phyloP scores from a whole-genome alignment of 306 rosid genomes.

The Cicer pinnatifidum region DNA sequence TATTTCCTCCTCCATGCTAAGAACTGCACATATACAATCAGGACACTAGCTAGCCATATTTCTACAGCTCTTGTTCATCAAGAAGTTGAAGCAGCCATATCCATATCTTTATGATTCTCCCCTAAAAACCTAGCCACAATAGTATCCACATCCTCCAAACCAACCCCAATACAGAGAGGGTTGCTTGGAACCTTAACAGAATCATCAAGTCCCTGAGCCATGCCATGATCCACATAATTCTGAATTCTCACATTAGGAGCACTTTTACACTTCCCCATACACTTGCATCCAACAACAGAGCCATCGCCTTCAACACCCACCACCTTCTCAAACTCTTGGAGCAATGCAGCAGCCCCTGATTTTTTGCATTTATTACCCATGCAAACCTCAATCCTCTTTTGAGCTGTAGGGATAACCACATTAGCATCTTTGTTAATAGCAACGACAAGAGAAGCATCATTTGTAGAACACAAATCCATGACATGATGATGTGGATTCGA shows the following conservation, averaged over 20 bases:
- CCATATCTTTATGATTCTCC: slow-evolving; percentile 45
- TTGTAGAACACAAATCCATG: slow-evolving; percentile 41
- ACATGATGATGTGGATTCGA: not conserved
- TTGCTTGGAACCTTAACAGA: slow-evolving; percentile 56
- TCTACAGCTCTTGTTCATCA: not conserved
- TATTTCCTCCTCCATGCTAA: not conserved
- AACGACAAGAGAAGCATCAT: slow-evolving; percentile 28
- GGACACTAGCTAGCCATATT: not conserved
- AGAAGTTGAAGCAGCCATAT: slow-evolving; percentile 44
- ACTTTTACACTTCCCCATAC: slow-evolving; percentile 91
- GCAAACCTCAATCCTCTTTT: slow-evolving; percentile 79
- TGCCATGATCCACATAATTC: slow-evolving; percentile 39
- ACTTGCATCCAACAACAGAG: slow-evolving; percentile 75
- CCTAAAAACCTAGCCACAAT: slow-evolving; percentile 64
- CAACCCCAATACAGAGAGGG: slow-evolving; percentile 76
- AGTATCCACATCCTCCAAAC: slow-evolving; percentile 70
- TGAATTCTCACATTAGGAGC: slow-evolving; percentile 85
- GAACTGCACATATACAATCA: slow-evolving; percentile 9
- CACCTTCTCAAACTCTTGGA: slow-evolving; percentile 70
- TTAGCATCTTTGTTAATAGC: slow-evolving; percentile 24
- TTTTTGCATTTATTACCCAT: slow-evolving; percentile 85
- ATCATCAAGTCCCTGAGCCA: slow-evolving; percentile 47
- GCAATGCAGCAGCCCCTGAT: slow-evolving; percentile 65
- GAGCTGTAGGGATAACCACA: slow-evolving; percentile 34
- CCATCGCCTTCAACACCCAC: slow-evolving; percentile 66